phyloP scores from a whole-genome alignment of 306 rosid species.

The Arachis stenosperma region DNA sequence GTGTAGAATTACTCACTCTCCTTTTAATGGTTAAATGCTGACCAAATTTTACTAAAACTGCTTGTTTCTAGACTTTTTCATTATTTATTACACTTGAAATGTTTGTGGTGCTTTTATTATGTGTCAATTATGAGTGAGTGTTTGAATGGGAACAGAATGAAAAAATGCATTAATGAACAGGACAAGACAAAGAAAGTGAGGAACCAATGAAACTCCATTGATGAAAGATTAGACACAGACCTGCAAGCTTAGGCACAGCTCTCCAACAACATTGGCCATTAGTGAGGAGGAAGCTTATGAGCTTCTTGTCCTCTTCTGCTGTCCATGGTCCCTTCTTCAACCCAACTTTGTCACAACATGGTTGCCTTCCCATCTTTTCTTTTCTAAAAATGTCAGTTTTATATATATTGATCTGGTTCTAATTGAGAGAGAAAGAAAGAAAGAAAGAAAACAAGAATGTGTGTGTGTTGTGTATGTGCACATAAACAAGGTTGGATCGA shows the following conservation, averaged over 20 bases:
- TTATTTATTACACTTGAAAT: too few relatives aligned
- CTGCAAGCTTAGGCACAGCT: conserved; percentile 96
- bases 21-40: too few relatives aligned
- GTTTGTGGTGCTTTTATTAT: too few relatives aligned
- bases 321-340: conserved; percentile 97
- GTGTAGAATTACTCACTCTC: too few relatives aligned
- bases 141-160: conserved; percentile 8
- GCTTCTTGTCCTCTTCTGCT: conserved; percentile 89
- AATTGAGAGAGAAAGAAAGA: too few relatives aligned
- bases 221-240: conserved; percentile 42
- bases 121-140: conserved; percentile 15
- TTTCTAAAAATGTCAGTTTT: too few relatives aligned
- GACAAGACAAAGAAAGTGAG: not conserved
- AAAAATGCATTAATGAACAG: conserved; percentile 15
- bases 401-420: too few relatives aligned
- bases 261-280: conserved; percentile 99
- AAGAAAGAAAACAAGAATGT: conserved; percentile 1
- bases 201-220: not conserved
- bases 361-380: conserved; percentile 86
- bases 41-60: too few relatives aligned
- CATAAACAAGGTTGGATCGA: conserved; percentile 33
- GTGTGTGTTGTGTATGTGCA: conserved; percentile 4
- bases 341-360: conserved; percentile 98
- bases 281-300: conserved; percentile 79
- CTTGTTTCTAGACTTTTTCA: too few relatives aligned